phyloP scores from a whole-genome alignment of 2,329 filamentous ascomycete genomes.

The Clonostachys chloroleuca region DNA sequence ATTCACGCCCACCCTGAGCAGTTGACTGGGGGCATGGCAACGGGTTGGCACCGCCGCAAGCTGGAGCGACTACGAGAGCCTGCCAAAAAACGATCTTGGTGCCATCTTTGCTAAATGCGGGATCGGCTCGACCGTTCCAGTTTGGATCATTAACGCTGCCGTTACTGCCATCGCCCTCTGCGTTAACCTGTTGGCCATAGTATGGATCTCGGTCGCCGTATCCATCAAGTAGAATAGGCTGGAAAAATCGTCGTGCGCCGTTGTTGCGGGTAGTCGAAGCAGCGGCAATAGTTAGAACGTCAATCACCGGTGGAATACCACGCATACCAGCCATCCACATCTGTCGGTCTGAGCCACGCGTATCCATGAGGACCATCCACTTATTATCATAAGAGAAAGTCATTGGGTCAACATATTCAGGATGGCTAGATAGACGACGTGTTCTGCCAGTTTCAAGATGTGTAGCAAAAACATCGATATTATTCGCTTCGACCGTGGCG shows the following conservation, averaged over 20 bases:
- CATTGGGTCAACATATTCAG: slow-evolving; percentile 34
- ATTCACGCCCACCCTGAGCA: slow-evolving; percentile 24
- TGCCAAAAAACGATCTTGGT: slow-evolving; percentile 31
- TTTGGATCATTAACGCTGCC: not conserved
- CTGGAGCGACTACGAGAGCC: slow-evolving; percentile 23
- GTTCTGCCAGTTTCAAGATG: slow-evolving; percentile 28
- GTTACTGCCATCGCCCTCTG: not conserved
- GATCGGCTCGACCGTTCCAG: not conserved
- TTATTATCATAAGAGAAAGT: slow-evolving; percentile 30
- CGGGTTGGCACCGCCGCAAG: slow-evolving; percentile 34
- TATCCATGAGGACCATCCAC: slow-evolving; percentile 34
- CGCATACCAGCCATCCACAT: slow-evolving; percentile 31
- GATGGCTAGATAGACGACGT: slow-evolving; percentile 30
- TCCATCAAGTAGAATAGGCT: slow-evolving; percentile 32
- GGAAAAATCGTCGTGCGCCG: slow-evolving; percentile 33
- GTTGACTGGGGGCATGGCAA: slow-evolving; percentile 30
- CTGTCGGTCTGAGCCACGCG: slow-evolving; percentile 26
- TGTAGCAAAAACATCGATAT: slow-evolving; percentile 34
- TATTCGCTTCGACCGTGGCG: slow-evolving; percentile 27
- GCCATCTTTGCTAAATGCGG: not conserved
- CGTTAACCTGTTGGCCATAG: not conserved
- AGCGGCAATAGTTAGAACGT: slow-evolving; percentile 19
- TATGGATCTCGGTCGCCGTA: not conserved
- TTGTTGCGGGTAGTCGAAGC: slow-evolving; percentile 35
- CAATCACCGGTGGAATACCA: slow-evolving; percentile 29